These are phyloP conservation scores for Talaromyces verruculosus DNA, from an alignment of 2,329 filamentous ascomycete species.

Conservation along the genomic window DNA sequence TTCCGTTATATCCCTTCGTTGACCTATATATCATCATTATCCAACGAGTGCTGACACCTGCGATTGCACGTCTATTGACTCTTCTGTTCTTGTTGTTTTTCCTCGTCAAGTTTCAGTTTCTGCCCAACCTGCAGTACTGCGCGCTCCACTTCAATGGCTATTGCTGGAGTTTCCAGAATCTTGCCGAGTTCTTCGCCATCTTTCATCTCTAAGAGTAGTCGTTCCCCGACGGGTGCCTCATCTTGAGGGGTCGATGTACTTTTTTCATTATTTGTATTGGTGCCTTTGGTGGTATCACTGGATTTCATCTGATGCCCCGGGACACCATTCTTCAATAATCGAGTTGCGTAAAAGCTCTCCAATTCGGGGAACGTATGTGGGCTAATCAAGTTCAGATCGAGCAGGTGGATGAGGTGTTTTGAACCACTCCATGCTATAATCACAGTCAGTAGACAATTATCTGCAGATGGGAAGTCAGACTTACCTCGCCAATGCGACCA, in stretches of 20 bases:
- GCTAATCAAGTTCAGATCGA: constrained; percentile 69
- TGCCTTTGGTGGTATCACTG: background rate
- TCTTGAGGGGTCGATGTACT: background rate
- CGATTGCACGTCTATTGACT: background rate
- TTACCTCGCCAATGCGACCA: constrained; percentile 81
- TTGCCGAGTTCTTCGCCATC: constrained; percentile 61
- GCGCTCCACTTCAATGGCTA: constrained; percentile 71
- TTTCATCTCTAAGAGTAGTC: constrained; percentile 44
- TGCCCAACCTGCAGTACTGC: constrained; percentile 70
- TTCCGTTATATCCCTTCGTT: background rate
- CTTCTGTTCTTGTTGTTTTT: background rate
- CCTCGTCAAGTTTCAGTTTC: constrained; percentile 32
- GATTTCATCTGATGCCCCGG: background rate
- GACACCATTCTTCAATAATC: constrained; percentile 28
- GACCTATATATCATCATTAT: background rate
- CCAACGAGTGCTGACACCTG: background rate
- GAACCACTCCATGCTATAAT: constrained; percentile 71
- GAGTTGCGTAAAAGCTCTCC: constrained; percentile 68
- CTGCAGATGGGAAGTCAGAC: constrained; percentile 26
- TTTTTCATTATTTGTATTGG: background rate
- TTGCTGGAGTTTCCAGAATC: constrained; percentile 65
- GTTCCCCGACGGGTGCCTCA: constrained; percentile 46
- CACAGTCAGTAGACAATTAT: constrained; percentile 23
- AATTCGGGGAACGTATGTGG: constrained; percentile 66
- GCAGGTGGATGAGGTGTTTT: constrained; percentile 77